A percentile compares a stretch with the other conserved stretches of the same genome.
These are phyloP conservation scores for Aspergillus bridgeri DNA, from an alignment of 495 filamentous ascomycete genomes.

Conservation along the genomic window DNA sequence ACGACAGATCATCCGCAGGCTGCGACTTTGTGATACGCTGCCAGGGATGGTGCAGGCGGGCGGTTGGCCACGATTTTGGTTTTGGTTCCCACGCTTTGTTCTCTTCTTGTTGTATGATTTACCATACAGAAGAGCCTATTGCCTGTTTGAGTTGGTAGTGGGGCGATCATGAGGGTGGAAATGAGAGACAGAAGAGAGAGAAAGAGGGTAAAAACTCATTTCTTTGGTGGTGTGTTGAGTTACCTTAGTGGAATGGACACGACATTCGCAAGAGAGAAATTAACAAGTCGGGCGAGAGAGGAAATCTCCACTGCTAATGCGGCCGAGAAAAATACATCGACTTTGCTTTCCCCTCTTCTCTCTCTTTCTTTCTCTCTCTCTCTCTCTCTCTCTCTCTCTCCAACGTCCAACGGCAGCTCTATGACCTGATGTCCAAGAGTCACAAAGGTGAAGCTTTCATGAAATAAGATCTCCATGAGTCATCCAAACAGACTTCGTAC, in stretches of 20 bases:
- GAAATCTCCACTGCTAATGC: no score
- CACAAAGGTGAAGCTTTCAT: conserved; percentile 6
- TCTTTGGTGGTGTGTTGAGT: background rate
- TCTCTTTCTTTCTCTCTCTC: no score
- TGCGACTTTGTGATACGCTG: conserved; percentile 12
- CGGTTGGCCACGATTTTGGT: background rate
- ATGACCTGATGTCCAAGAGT: no score
- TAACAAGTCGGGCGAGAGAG: no score
- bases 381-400: no score
- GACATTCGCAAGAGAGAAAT: no score
- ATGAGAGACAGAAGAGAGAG: no score
- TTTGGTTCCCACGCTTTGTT: background rate
- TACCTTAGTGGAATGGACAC: no score
- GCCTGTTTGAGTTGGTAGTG: conserved; percentile 11
- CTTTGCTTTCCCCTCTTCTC: no score
- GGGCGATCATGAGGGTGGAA: background rate
- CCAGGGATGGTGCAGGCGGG: conserved; percentile 13
- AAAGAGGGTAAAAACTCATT: background rate
- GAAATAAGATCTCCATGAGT: conserved; percentile 10
- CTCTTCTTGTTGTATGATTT: conserved; percentile 14
- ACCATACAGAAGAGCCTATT: conserved; percentile 16
- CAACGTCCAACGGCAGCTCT: no score
- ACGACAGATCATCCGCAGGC: conserved; percentile 12
- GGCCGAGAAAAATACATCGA: no score
- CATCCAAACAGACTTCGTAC: background rate